These are phyloP conservation scores for Tetrapisispora pingtungensis DNA, from an alignment of 805 yeast species.

Conservation along the genomic window DNA sequence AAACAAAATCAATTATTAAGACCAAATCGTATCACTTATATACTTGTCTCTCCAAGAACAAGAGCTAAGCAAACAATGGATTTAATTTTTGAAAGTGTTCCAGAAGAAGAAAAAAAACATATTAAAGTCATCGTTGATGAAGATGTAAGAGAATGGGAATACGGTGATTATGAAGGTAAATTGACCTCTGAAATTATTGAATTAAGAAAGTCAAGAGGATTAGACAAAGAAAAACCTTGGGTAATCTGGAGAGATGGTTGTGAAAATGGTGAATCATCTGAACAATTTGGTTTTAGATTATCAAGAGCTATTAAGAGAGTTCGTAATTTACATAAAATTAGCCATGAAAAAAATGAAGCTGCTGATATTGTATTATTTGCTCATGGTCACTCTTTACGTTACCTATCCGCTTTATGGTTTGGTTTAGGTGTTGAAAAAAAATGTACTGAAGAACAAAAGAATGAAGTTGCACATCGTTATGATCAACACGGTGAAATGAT, in stretches of 20 bases:
- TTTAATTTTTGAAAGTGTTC: constrained; percentile 44
- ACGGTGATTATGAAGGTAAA: constrained; percentile 91
- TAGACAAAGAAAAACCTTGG: constrained; percentile 49
- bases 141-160: constrained; percentile 88
- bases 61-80: constrained; percentile 72
- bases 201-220: constrained; percentile 49
- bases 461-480: constrained; percentile 14
- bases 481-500: constrained; percentile 22
- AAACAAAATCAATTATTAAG: constrained; percentile 50
- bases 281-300: constrained; percentile 58
- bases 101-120: constrained; percentile 32
- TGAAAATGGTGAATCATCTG: constrained; percentile 72
- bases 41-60: constrained; percentile 71
- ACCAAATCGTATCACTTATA: constrained; percentile 49
- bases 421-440: constrained; percentile 26
- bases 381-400: constrained; percentile 88
- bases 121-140: constrained; percentile 45
- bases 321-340: constrained; percentile 46
- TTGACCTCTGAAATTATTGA: constrained; percentile 55
- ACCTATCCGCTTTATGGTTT: constrained; percentile 86
- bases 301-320: constrained; percentile 61
- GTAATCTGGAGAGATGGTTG: constrained; percentile 88
- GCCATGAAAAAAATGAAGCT: constrained; percentile 39
- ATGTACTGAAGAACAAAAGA: constrained; percentile 16
- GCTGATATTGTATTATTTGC: constrained; percentile 79